Base-by-base conservation (phyloP, 805 yeast genomes). In the Torulaspora franciscae region DNA sequence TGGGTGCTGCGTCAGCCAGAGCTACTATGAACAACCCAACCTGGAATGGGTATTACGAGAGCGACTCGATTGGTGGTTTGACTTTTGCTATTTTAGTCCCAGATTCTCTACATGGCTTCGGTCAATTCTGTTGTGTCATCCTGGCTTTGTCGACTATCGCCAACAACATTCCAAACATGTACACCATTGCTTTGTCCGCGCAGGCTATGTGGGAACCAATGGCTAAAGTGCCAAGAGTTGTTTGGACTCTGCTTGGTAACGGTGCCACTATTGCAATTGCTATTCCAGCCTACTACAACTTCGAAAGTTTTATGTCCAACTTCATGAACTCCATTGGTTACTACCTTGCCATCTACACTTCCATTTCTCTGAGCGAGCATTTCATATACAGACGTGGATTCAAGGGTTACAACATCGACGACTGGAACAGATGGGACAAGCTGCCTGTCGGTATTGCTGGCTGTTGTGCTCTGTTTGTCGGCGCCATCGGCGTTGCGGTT, bases 281-380 rank as follows among this genome's bases (percentile, higher is more conserved):
- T 60, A 89, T 89, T 55, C 95, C 96, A 34, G 96, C 86, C 32
- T 85, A 83, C 71, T 82, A 83, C 71, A 62, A 73, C 44, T 90
- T 89, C 65, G 80, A 73, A 45, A 57, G 62, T n/a, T 88, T 85
- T 57, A 83, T 89, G 83, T 75, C 75, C 49, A 79, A 85, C 69
- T 90, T 89, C 68, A 87, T 89, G 96, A 79, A 85, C 70, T 70
- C 88, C 65, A 89, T 90, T 65, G 91, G 87, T 57, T 89, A 90
- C 75, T 89, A 93, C 79, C 74, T 89, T 60, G 89, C 95, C 47
- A 83, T 88, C 59, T 90, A 89, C 70, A 79, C 77, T 60, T 77
- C 85, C 37, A 80, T 89, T 66, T 65, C 79, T 19, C 65, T 83
- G 10, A 76, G 86, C 32, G 96, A 89, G 67, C 96, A 89, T 67